Evolutionary conservation across 2,329 filamentous ascomycete species (phyloP).

Genomic region (Aspergillus texensis): DNA sequence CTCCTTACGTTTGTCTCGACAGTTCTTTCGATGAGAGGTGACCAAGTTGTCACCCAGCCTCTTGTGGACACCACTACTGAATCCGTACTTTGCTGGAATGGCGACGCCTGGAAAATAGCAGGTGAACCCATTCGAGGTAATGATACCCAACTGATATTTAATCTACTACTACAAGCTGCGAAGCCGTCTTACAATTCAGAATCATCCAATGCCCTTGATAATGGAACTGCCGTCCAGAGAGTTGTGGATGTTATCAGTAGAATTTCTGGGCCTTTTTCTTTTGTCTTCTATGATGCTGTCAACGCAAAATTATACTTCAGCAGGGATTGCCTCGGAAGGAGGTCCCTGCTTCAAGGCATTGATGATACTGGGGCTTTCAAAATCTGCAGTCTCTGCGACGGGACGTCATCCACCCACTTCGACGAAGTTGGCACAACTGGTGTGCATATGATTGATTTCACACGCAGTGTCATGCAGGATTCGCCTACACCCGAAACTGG

Average conservation of each 20-base stretch:
- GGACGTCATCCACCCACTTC: constrained; percentile 58
- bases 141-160: constrained; percentile 73
- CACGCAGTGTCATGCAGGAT: constrained; percentile 17
- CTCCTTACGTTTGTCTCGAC: constrained; percentile 74
- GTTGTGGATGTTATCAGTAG: constrained; percentile 55
- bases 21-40: constrained; percentile 85
- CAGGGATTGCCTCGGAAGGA: constrained; percentile 81
- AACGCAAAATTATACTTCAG: constrained; percentile 73
- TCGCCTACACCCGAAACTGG: constrained; percentile 4
- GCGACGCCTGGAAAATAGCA: constrained; percentile 83
- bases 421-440: constrained; percentile 83
- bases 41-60: constrained; percentile 71
- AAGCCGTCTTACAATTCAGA: constrained; percentile 9
- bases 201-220: constrained; percentile 3
- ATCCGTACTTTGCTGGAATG: constrained; percentile 91
- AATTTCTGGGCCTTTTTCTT: constrained; percentile 84
- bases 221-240: constrained; percentile 27
- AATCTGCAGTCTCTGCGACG: constrained; percentile 72
- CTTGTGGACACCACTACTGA: constrained; percentile 59
- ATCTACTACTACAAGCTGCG: constrained; percentile 55
- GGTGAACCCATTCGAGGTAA: constrained; percentile 66
- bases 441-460: constrained; percentile 69
- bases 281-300: constrained; percentile 74
- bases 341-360: constrained; percentile 69
- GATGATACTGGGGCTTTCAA: constrained; percentile 56